A percentile compares a stretch with the other conserved stretches of the same genome.
Evolutionary conservation across 2,329 filamentous ascomycete species (phyloP).

Genomic region (Paecilomyces niveus): DNA sequence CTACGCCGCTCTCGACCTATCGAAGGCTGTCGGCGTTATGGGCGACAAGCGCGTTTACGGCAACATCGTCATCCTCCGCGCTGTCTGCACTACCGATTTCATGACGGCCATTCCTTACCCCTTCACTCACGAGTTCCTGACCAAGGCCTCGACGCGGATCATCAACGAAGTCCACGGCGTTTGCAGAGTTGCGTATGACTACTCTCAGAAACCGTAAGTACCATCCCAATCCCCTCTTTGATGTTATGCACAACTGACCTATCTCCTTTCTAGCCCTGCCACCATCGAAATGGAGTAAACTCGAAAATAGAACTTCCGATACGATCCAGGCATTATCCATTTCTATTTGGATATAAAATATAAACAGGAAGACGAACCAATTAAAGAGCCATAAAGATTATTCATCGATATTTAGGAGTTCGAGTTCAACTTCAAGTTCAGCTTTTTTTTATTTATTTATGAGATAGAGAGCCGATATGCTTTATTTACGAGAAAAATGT

Average conservation of each 20-base stretch:
- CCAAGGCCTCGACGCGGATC: constrained; percentile 58
- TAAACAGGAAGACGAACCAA: not conserved
- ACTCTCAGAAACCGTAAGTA: constrained; percentile 46
- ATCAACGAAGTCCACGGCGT: constrained; percentile 65
- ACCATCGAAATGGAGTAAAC: constrained; percentile 65
- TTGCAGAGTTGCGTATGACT: constrained; percentile 30
- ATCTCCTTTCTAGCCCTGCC: constrained; percentile 36
- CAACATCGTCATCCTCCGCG: constrained; percentile 53
- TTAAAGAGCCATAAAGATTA: not conserved
- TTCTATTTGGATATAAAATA: not conserved
- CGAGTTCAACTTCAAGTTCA: too few species aligned
- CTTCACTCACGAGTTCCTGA: constrained; percentile 59
- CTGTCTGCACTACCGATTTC: constrained; percentile 59
- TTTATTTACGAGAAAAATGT: too few species aligned
- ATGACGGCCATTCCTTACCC: constrained; percentile 69
- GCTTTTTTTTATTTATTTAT: too few species aligned
- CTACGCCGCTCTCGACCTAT: constrained; percentile 60
- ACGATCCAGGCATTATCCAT: too few species aligned
- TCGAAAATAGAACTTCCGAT: not conserved
- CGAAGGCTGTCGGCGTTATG: constrained; percentile 51
- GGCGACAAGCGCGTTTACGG: constrained; percentile 63
- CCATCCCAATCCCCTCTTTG: constrained; percentile 24
- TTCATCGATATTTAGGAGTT: too few species aligned
- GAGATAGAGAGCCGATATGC: too few species aligned
- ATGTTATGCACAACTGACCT: constrained; percentile 61